phyloP scores from a whole-genome alignment of 2,329 filamentous ascomycete species.

The Diaporthe sp. region DNA sequence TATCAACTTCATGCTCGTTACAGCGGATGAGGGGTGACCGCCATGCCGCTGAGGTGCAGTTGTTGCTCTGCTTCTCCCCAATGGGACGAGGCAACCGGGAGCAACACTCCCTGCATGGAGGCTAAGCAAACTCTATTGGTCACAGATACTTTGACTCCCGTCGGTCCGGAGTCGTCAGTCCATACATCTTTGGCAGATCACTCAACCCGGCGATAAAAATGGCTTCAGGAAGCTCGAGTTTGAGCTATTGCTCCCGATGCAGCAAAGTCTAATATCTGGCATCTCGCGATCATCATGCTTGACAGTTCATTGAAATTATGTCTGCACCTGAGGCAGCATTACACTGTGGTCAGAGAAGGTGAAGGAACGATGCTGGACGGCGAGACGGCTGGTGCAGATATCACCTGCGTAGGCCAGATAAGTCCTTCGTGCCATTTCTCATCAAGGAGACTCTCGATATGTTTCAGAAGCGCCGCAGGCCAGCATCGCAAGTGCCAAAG shows the following conservation, averaged over 20 bases:
- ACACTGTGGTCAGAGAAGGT: neutral
- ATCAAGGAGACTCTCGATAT: neutral
- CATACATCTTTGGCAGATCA: neutral
- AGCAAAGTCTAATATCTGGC: neutral
- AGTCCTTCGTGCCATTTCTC: neutral
- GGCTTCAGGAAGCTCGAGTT: neutral
- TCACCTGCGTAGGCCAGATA: neutral
- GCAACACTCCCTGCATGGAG: neutral
- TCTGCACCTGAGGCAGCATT: neutral
- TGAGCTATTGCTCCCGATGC: neutral
- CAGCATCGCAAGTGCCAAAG: conserved; percentile 10
- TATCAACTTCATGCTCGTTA: neutral
- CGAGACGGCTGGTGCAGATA: neutral
- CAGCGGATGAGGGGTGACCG: neutral
- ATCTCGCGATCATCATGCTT: neutral
- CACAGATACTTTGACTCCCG: neutral
- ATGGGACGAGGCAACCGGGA: neutral
- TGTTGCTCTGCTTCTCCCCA: neutral
- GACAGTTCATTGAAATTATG: no score
- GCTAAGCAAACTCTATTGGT: neutral
- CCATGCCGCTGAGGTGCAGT: neutral
- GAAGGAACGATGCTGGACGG: neutral
- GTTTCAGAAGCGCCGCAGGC: neutral
- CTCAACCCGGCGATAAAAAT: neutral
- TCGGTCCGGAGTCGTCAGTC: neutral